Conservation (phyloP, 352 stramenopile species). For the Phytophthora lateralis region DNA sequence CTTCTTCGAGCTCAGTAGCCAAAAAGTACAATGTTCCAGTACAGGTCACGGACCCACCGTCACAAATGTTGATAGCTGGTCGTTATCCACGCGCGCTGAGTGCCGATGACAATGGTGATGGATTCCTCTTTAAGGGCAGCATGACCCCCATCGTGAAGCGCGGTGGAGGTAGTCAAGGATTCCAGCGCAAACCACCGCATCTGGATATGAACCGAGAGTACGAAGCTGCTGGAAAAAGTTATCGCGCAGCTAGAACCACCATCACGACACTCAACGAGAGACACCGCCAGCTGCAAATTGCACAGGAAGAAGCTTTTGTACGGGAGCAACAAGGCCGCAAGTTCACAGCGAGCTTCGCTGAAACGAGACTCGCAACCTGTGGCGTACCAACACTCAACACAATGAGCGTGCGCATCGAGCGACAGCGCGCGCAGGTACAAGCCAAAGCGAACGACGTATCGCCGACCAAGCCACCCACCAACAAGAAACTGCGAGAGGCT, state of each 20-base stretch:
- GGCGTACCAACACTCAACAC: slow-evolving; percentile 72
- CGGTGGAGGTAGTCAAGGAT: slow-evolving; percentile 13
- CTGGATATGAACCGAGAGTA: slow-evolving; percentile 64
- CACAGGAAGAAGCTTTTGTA: slow-evolving; percentile 58
- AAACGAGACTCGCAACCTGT: slow-evolving; percentile 66
- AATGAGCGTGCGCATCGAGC: slow-evolving; percentile 57
- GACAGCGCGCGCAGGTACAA: slow-evolving; percentile 42
- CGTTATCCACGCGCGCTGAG: slow-evolving; percentile 23
- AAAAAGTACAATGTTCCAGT: slow-evolving; percentile 17
- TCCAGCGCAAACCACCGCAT: slow-evolving; percentile 64
- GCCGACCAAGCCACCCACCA: slow-evolving; percentile 10
- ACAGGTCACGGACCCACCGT: slow-evolving; percentile 8
- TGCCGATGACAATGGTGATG: slow-evolving; percentile 43
- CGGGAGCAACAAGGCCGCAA: slow-evolving; percentile 41
- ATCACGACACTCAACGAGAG: slow-evolving; percentile 54
- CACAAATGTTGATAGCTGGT: slow-evolving; percentile 20
- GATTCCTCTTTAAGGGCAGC: slow-evolving; percentile 51
- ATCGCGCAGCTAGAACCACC: slow-evolving; percentile 50
- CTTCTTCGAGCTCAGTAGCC: slow-evolving; percentile 5
- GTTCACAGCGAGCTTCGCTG: slow-evolving; percentile 58
- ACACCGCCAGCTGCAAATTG: slow-evolving; percentile 55
- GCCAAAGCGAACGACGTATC: slow-evolving; percentile 12
- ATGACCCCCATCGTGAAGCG: slow-evolving; percentile 8
- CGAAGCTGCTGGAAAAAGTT: slow-evolving; percentile 42
- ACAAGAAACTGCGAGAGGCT: slow-evolving; percentile 29